Percentiles rank a stretch among this genome's conserved stretches.
Evolutionary conservation across 352 stramenopile species (phyloP).

Genomic region (Pythium coloratum): DNA sequence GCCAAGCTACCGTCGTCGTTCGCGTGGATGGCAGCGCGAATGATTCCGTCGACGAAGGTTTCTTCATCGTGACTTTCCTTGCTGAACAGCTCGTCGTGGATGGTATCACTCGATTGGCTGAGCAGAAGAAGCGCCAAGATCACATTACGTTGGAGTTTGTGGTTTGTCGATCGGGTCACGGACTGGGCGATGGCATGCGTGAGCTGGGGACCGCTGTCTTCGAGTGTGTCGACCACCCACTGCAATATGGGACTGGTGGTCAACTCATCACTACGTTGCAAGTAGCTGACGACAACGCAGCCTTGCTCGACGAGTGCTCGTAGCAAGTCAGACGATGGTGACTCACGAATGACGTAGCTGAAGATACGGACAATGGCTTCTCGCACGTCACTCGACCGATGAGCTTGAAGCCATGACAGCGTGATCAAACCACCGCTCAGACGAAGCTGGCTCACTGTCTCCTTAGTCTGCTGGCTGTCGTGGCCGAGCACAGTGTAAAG

Average conservation of each 20-base stretch:
- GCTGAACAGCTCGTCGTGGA: constrained; percentile 18
- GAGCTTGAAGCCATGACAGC: constrained; percentile 40
- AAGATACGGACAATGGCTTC: constrained; percentile 25
- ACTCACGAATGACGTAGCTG: constrained; percentile 23
- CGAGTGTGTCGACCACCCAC: constrained; percentile 35
- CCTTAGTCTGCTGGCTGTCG: constrained; percentile 10
- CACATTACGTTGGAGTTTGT: constrained; percentile 43
- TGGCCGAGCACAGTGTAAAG: constrained; percentile 18
- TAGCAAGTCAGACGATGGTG: constrained; percentile 33
- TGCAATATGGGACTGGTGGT: constrained; percentile 12
- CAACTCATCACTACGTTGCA: constrained; percentile 9
- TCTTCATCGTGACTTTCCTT: constrained; percentile 21
- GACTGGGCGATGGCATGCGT: constrained; percentile 30
- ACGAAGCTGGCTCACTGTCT: constrained; percentile 32
- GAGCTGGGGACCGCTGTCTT: constrained; percentile 25
- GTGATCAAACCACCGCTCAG: constrained; percentile 41
- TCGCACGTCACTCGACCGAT: constrained; percentile 24
- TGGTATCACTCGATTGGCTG: constrained; percentile 26
- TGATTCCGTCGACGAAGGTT: constrained; percentile 22
- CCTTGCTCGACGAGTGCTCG: constrained; percentile 49
- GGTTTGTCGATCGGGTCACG: constrained; percentile 37
- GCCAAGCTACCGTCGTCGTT: constrained; percentile 23
- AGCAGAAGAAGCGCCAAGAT: constrained; percentile 43
- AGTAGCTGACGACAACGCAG: constrained; percentile 40
- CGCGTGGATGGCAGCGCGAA: constrained; percentile 25